Evolutionary conservation across 2,329 filamentous ascomycete genomes (phyloP), one percentile per base, ranked within the genome.

Genomic region (Alternaria viburni): DNA sequence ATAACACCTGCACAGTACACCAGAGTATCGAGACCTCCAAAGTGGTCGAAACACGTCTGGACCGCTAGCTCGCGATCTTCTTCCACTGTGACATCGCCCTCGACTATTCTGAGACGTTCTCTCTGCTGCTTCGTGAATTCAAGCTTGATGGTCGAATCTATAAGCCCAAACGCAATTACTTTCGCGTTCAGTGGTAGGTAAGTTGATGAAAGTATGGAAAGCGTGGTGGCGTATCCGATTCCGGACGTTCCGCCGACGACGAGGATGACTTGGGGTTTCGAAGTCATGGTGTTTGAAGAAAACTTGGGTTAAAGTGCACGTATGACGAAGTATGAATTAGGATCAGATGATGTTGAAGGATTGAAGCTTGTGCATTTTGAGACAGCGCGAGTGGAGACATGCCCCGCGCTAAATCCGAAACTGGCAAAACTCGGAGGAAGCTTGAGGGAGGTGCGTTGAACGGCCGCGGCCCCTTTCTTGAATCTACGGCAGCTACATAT

Each of bases 1-100:
- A 75, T 71, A 12, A 72, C 57, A 2, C 70, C 70, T 2, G 72
- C 73, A 36, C 63, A 69, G 44, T 73, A 75, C 4, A 74, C 66
- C 10, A 75, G 41, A 21, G 70, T 75, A 58, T 74, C 70, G 5
- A 75, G 62, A 5, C 69, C 66, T 1, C 68, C 67, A 19, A 69
- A 59, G 1, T 64, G 46, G 17, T 68, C 45, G 43, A 62, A 50
- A 19, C 70, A 74, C 12, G 55, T 59, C 10, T 58, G 57, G 9
- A 74, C 41, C 13, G 65, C 69, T 32, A 61, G 21, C 30, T 63
- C 59, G 1, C 64, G 64, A 10, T 62, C 58, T 19, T 61, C 54
- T 10, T 45, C 43, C 15, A 61, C 54, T 13, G 62, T 64, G 4
- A 64, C 62, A 61, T 64, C 62, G 44, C 62, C 62, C 21, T 62